These are phyloP conservation scores for Plantago lanceolata DNA, from an alignment of 305 asterid genomes.

Conservation along the genomic window DNA sequence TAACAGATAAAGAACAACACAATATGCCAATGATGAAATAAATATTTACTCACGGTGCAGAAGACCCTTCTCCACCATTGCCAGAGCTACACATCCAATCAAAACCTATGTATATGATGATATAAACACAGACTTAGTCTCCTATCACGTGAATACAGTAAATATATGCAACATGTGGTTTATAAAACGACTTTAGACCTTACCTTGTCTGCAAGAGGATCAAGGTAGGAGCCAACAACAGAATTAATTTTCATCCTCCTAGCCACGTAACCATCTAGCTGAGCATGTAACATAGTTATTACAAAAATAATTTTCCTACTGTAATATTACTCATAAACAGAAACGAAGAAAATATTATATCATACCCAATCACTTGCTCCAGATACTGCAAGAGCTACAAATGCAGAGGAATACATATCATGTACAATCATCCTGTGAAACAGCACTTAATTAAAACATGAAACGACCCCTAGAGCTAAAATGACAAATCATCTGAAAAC, in stretches of 20 bases:
- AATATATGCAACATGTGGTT: slow-evolving; percentile 7
- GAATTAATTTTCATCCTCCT: slow-evolving; percentile 85
- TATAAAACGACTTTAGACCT: slow-evolving; percentile 13
- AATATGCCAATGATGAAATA: neutral
- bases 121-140: neutral
- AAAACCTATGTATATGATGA: slow-evolving; percentile 48
- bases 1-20: neutral
- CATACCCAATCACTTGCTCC: slow-evolving; percentile 96
- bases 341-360: slow-evolving; percentile 8
- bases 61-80: slow-evolving; percentile 86
- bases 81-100: slow-evolving; percentile 78
- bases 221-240: slow-evolving; percentile 94
- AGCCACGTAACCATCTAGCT: slow-evolving; percentile 92
- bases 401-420: slow-evolving; percentile 80
- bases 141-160: slow-evolving; percentile 10
- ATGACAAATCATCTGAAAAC: neutral
- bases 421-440: slow-evolving; percentile 81
- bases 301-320: slow-evolving; percentile 4
- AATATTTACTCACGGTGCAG: slow-evolving; percentile 60
- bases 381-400: slow-evolving; percentile 74
- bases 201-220: slow-evolving; percentile 98
- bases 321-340: slow-evolving; percentile 5
- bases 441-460: slow-evolving; percentile 18
- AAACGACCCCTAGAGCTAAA: slow-evolving; percentile 2
- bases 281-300: slow-evolving; percentile 30